These are phyloP conservation scores for Nitzschia sp. DNA, from an alignment of 108 stramenopile genomes.

Conservation along the genomic window DNA sequence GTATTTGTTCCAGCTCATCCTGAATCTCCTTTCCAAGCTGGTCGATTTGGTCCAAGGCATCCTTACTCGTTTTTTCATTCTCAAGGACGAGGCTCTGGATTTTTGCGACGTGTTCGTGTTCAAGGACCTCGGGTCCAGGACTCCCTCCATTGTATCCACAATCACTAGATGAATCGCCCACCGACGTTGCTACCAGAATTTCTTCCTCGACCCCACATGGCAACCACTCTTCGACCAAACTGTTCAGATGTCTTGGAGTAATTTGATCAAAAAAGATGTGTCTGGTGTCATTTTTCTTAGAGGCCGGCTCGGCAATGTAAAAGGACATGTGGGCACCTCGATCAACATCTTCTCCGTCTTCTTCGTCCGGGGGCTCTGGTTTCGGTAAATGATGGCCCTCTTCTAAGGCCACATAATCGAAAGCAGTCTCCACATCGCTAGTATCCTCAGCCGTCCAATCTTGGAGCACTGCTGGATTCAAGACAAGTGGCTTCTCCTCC, in stretches of 20 bases:
- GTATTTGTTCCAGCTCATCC: background rate
- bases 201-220: slow-evolving; percentile 38
- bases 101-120: background rate
- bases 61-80: background rate
- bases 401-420: slow-evolving; percentile 42
- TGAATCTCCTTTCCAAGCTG: background rate
- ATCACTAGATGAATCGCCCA: background rate
- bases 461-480: slow-evolving; percentile 18
- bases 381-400: slow-evolving; percentile 30
- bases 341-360: slow-evolving; percentile 16
- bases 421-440: slow-evolving; percentile 27
- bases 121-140: background rate
- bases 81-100: background rate
- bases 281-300: background rate
- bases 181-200: slow-evolving; percentile 11
- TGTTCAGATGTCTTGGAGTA: slow-evolving; percentile 20
- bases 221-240: slow-evolving; percentile 25
- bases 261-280: slow-evolving; percentile 11
- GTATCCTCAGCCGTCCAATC: background rate
- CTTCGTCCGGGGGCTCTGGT: background rate
- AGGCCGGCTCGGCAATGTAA: background rate
- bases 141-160: background rate
- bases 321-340: slow-evolving; percentile 8
- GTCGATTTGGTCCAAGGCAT: slow-evolving; percentile 5
- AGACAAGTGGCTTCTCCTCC: background rate